phyloP scores from a whole-genome alignment of 1,284 basidiomycete species.

The Trametes polyzona region DNA sequence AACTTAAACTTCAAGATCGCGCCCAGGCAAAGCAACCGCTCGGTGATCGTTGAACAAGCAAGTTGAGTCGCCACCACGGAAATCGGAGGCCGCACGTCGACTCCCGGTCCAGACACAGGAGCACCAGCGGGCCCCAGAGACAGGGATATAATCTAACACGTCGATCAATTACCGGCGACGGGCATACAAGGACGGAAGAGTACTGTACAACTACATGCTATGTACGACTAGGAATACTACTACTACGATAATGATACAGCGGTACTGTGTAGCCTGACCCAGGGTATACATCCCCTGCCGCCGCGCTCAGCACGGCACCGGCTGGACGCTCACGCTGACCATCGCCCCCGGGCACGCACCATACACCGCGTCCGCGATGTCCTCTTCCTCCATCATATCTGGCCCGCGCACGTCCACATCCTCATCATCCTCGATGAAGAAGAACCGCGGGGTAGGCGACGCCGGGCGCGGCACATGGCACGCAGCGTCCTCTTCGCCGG shows the following conservation, averaged over 20 bases:
- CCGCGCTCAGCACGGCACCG: constrained; percentile 1
- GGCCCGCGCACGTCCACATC: too few species aligned
- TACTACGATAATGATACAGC: not conserved
- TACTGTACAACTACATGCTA: too few species aligned
- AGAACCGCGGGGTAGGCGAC: constrained; percentile 8
- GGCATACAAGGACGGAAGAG: too few species aligned
- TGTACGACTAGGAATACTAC: not conserved
- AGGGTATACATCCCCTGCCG: not conserved
- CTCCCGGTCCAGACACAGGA: too few species aligned
- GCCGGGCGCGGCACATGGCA: not conserved
- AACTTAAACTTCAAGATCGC: too few species aligned
- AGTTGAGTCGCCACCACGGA: too few species aligned
- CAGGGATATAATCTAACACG: too few species aligned
- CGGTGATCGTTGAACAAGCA: too few species aligned
- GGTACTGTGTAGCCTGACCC: not conserved
- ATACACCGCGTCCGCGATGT: not conserved
- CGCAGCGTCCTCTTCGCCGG: not conserved
- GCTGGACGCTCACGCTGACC: not conserved
- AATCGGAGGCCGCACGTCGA: too few species aligned
- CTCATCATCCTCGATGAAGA: not conserved
- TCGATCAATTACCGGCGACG: too few species aligned
- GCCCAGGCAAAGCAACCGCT: too few species aligned
- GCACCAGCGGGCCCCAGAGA: too few species aligned
- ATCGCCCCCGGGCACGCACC: not conserved
- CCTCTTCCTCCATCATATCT: not conserved